Conservation (phyloP, 78 protist genomes). For the Tieghemostelium lacteum region DNA sequence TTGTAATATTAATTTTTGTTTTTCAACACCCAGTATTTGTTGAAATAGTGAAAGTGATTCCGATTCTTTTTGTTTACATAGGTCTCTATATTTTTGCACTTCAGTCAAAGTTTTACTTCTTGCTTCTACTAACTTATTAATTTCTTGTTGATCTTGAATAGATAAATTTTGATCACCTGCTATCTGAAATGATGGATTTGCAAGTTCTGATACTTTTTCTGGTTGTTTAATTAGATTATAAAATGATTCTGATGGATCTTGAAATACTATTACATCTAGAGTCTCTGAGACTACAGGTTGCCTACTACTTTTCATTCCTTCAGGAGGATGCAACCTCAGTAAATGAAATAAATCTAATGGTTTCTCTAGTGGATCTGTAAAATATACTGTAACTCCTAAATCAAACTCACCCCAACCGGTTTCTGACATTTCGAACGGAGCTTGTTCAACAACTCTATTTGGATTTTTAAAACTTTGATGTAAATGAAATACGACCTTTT, state of each 20-base stretch:
- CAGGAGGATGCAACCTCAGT: constrained; percentile 73
- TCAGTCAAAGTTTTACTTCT: constrained; percentile 38
- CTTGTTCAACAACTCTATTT: constrained; percentile 61
- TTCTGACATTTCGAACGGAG: constrained; percentile 84
- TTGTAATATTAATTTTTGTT: constrained; percentile 41
- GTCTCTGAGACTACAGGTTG: constrained; percentile 77
- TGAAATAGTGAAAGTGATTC: constrained; percentile 26
- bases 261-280: constrained; percentile 51
- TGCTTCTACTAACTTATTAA: constrained; percentile 47
- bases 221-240: constrained; percentile 61
- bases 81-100: constrained; percentile 51
- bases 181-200: constrained; percentile 23
- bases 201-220: constrained; percentile 30
- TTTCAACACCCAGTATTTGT: constrained; percentile 42
- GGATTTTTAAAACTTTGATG: constrained; percentile 78
- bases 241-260: constrained; percentile 59
- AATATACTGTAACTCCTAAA: constrained; percentile 59
- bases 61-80: constrained; percentile 29
- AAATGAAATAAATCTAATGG: constrained; percentile 70
- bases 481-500: constrained; percentile 75
- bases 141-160: constrained; percentile 39
- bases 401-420: constrained; percentile 88
- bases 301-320: constrained; percentile 56
- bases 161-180: constrained; percentile 4
- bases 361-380: constrained; percentile 69